phyloP scores from a whole-genome alignment of 106 monocot species.

The Iris macrosiphon region DNA sequence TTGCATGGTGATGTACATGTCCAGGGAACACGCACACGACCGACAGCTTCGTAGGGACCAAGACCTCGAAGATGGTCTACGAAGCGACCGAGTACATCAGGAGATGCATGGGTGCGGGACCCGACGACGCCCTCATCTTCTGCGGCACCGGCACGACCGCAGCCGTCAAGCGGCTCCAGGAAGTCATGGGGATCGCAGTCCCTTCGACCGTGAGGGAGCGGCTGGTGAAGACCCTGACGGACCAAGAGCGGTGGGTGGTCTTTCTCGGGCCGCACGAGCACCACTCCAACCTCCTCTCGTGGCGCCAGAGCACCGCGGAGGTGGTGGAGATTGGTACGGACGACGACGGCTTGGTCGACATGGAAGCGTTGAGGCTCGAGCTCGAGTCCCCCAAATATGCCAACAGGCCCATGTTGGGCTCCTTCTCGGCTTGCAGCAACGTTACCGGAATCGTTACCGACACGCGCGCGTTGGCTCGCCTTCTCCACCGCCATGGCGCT shows the following conservation, averaged over 20 bases:
- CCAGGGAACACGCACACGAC: constrained; percentile 45
- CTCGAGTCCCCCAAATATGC: constrained; percentile 5
- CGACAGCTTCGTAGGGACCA: constrained; percentile 35
- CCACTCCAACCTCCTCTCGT: constrained; percentile 54
- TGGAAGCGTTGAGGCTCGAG: constrained; percentile 13
- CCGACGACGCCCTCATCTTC: constrained; percentile 25
- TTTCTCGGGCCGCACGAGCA: constrained; percentile 54
- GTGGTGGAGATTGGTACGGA: constrained; percentile 44
- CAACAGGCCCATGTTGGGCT: constrained; percentile 40
- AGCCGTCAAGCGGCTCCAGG: constrained; percentile 39
- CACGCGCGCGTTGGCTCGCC: constrained; percentile 21
- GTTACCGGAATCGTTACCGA: constrained; percentile 43
- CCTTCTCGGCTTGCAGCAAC: constrained; percentile 60
- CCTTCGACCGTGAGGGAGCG: constrained; percentile 15
- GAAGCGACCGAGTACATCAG: constrained; percentile 39
- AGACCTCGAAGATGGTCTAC: constrained; percentile 17
- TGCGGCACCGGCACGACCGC: constrained; percentile 47
- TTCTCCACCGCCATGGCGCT: constrained; percentile 37
- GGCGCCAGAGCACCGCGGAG: constrained; percentile 43
- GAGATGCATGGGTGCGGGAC: constrained; percentile 25
- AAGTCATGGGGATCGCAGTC: constrained; percentile 42
- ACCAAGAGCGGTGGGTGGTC: constrained; percentile 49
- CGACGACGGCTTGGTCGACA: constrained; percentile 23
- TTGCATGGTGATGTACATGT: not conserved
- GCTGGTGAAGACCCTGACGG: constrained; percentile 2